Evolutionary conservation across 2,329 filamentous ascomycete genomes (phyloP).

Genomic region (Calonectria fujianensis): DNA sequence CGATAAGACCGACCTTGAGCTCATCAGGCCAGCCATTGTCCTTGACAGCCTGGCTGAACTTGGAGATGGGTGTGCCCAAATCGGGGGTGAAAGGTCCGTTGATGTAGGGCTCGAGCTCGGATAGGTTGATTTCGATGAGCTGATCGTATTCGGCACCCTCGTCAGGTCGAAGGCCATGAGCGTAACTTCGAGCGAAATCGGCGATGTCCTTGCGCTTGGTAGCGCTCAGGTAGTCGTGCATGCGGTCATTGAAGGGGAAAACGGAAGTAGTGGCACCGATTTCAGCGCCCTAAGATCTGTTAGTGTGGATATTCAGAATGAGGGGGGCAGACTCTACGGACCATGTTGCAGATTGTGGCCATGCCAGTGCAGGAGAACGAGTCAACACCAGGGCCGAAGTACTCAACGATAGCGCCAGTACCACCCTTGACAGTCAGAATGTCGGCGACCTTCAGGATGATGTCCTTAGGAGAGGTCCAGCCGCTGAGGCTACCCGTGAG

Average conservation of each 20-base stretch:
- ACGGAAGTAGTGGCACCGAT: slow-evolving; percentile 92
- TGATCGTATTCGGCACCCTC: slow-evolving; percentile 94
- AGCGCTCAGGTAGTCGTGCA: slow-evolving; percentile 95
- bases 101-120: slow-evolving; percentile 93
- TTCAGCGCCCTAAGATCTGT: slow-evolving; percentile 69
- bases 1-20: slow-evolving; percentile 94
- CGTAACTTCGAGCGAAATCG: slow-evolving; percentile 90
- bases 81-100: slow-evolving; percentile 98
- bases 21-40: slow-evolving; percentile 92
- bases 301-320: slow-evolving; percentile 37
- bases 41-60: slow-evolving; percentile 89
- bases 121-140: slow-evolving; percentile 92
- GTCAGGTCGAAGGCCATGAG: slow-evolving; percentile 89
- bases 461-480: slow-evolving; percentile 96
- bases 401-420: slow-evolving; percentile 92
- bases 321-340: slow-evolving; percentile 46
- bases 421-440: slow-evolving; percentile 98
- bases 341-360: slow-evolving; percentile 86
- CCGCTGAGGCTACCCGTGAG: slow-evolving; percentile 91
- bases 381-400: slow-evolving; percentile 78
- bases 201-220: slow-evolving; percentile 95
- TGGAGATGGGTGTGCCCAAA: slow-evolving; percentile 91
- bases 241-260: slow-evolving; percentile 98
- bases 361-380: slow-evolving; percentile 90
- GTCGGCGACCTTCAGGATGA: slow-evolving; percentile 97